These are phyloP conservation scores for Fraxinus anomala DNA, from an alignment of 257 asterid species.

Conservation along the genomic window DNA sequence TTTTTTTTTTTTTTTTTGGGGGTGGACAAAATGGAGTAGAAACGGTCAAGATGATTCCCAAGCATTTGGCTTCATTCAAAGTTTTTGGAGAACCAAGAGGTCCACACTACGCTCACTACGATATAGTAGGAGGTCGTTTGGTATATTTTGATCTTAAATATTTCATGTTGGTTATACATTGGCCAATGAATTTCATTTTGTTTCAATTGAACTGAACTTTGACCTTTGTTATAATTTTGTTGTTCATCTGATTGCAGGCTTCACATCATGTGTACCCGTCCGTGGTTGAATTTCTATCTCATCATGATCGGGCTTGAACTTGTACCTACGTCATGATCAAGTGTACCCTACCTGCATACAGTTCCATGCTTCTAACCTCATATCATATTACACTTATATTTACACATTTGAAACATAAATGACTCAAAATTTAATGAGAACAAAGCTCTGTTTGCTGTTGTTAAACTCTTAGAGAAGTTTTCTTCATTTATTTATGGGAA, in stretches of 20 bases:
- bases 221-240: background rate
- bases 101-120: conserved; percentile 97
- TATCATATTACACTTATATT: too few relatives aligned
- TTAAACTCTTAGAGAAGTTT: background rate
- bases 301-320: conserved; percentile 18
- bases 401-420: background rate
- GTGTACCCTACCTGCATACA: background rate
- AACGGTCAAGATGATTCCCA: conserved; percentile 72
- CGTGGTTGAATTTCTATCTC: conserved; percentile 25
- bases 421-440: background rate
- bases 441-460: background rate
- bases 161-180: background rate
- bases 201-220: background rate
- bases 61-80: conserved; percentile 72
- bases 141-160: conserved; percentile 37
- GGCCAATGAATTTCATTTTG: background rate
- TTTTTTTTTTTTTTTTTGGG: background rate
- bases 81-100: conserved; percentile 77
- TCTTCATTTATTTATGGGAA: background rate
- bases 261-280: conserved; percentile 25
- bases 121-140: conserved; percentile 88
- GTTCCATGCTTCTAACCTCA: too few relatives aligned
- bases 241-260: conserved; percentile 26
- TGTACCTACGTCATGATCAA: background rate
- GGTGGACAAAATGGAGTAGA: conserved; percentile 46